phyloP scores from a whole-genome alignment of 108 stramenopile genomes.

The Epipyxis sp. region DNA sequence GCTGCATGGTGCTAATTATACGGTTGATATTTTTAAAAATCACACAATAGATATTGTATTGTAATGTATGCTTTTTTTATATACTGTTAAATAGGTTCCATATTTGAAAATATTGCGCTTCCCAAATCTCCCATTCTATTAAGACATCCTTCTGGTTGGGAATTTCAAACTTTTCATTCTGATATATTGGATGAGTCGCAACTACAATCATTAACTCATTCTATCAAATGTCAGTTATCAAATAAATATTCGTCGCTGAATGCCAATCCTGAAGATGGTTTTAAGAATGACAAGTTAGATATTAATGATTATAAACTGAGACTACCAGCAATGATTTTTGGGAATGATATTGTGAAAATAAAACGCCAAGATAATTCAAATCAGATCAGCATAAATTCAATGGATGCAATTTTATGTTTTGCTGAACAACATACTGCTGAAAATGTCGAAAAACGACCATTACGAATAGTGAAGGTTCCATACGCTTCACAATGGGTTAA shows the following conservation, averaged over 20 bases:
- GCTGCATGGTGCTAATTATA: no score
- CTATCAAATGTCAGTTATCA: background rate
- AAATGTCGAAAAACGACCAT: background rate
- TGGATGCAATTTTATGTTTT: background rate
- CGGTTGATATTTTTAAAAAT: no score
- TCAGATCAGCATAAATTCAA: background rate
- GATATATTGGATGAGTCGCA: slow-evolving; percentile 1
- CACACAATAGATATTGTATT: no score
- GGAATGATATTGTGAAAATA: background rate
- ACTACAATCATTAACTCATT: background rate
- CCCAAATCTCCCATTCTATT: no score
- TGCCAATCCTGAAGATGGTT: background rate
- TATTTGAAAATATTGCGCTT: no score
- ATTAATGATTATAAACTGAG: background rate
- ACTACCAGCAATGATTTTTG: slow-evolving; percentile 7
- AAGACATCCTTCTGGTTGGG: slow-evolving; percentile 6
- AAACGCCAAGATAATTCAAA: background rate
- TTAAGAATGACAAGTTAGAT: background rate
- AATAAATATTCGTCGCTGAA: background rate
- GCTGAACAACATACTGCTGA: background rate
- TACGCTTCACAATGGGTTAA: background rate
- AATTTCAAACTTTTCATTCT: slow-evolving; percentile 13
- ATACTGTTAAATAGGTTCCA: no score
- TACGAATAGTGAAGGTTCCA: background rate
- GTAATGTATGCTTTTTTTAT: no score